Conservation (phyloP, 148 eudicot genomes). For the Drosera capensis region DNA sequence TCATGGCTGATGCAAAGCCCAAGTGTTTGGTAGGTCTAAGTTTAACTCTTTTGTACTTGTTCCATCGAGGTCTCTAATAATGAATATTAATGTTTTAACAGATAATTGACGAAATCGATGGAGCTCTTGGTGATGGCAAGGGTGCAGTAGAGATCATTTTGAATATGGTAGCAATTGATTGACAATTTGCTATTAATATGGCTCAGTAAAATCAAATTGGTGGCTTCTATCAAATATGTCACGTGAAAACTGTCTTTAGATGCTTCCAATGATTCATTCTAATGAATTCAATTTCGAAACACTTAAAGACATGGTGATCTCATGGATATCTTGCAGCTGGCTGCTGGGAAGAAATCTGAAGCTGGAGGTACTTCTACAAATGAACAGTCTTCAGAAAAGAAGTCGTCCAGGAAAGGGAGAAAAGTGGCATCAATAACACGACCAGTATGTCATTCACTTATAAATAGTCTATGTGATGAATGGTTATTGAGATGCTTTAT, state of each 20-base stretch:
- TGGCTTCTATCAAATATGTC: too few relatives aligned
- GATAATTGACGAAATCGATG: slow-evolving; percentile 99
- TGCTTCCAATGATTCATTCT: not conserved
- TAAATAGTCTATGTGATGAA: not conserved
- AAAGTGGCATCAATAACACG: slow-evolving; percentile 52
- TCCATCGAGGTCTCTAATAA: slow-evolving; percentile 2
- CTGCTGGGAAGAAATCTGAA: slow-evolving; percentile 49
- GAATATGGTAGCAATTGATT: slow-evolving; percentile 65
- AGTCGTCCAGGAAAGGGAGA: slow-evolving; percentile 40
- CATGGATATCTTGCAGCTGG: slow-evolving; percentile 33
- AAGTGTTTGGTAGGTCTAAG: slow-evolving; percentile 71
- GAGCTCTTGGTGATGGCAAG: slow-evolving; percentile 97
- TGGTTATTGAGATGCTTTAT: slow-evolving; percentile 1
- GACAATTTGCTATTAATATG: too few relatives aligned
- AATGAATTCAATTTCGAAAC: not conserved
- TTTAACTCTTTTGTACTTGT: slow-evolving; percentile 1
- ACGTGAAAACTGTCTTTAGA: not conserved
- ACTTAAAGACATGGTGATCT: too few relatives aligned
- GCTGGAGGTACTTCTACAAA: slow-evolving; percentile 29
- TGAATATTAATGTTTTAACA: slow-evolving; percentile 11
- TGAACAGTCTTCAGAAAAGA: slow-evolving; percentile 33
- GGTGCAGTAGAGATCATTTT: slow-evolving; percentile 90
- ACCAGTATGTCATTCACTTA: slow-evolving; percentile 47
- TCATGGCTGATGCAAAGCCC: slow-evolving; percentile 79
- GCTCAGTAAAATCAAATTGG: too few relatives aligned